Percentiles rank a stretch among this genome's conserved stretches.
phyloP scores from a whole-genome alignment of 306 rosid genomes.

The Carpinus fangiana region DNA sequence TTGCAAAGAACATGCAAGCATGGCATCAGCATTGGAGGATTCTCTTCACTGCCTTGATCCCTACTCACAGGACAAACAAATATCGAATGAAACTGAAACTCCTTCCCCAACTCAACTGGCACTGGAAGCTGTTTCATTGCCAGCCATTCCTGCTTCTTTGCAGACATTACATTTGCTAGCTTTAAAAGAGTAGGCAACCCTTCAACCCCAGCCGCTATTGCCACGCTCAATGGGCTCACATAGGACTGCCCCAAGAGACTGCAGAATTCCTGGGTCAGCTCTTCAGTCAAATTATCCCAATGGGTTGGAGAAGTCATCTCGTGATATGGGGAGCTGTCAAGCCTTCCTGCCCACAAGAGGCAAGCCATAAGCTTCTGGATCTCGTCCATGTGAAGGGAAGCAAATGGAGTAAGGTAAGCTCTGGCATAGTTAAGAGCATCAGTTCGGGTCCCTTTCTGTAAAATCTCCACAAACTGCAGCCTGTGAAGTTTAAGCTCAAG shows the following conservation, averaged over 20 bases:
- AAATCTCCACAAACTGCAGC: slow-evolving; percentile 70
- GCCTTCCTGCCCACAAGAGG: slow-evolving; percentile 66
- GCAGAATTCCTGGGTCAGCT: slow-evolving; percentile 68
- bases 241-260: slow-evolving; percentile 62
- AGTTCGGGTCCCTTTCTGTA: slow-evolving; percentile 52
- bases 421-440: slow-evolving; percentile 69
- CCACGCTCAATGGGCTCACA: slow-evolving; percentile 63
- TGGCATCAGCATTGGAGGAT: slow-evolving; percentile 84
- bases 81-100: slow-evolving; percentile 84
- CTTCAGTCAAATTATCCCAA: slow-evolving; percentile 74
- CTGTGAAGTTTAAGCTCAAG: slow-evolving; percentile 72
- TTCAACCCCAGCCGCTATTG: slow-evolving; percentile 75
- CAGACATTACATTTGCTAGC: slow-evolving; percentile 81
- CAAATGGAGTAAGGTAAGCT: slow-evolving; percentile 65
- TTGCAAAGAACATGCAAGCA: slow-evolving; percentile 88
- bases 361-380: slow-evolving; percentile 87
- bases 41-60: slow-evolving; percentile 80
- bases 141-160: slow-evolving; percentile 86
- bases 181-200: slow-evolving; percentile 80
- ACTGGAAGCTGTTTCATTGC: slow-evolving; percentile 79
- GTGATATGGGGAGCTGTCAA: slow-evolving; percentile 66
- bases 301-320: slow-evolving; percentile 56
- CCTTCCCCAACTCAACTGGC: slow-evolving; percentile 78
- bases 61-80: slow-evolving; percentile 90
- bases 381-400: slow-evolving; percentile 61